Evolutionary conservation across 352 stramenopile species (phyloP).

Genomic region (Globisporangium perplexum): DNA sequence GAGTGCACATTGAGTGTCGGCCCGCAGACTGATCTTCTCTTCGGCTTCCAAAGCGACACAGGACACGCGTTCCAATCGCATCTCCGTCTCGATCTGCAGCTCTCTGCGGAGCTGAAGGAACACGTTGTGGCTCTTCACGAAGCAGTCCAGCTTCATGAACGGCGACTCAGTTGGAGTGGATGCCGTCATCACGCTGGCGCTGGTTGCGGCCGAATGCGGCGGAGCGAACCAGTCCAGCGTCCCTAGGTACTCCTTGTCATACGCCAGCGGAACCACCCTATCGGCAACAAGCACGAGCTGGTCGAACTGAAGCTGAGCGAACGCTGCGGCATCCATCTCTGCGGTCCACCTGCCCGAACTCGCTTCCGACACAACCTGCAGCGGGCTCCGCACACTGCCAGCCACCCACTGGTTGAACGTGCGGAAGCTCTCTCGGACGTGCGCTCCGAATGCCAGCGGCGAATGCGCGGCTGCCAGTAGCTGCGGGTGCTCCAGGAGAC

Average conservation of each 20-base stretch:
- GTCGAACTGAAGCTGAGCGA: conserved; percentile 48
- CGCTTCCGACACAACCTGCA: conserved; percentile 17
- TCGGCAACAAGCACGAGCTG: conserved; percentile 41
- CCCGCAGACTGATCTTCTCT: conserved; percentile 18
- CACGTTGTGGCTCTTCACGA: conserved; percentile 29
- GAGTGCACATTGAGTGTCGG: conserved; percentile 13
- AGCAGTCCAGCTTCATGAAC: conserved; percentile 35
- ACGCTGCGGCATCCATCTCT: conserved; percentile 26
- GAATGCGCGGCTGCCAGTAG: conserved; percentile 27
- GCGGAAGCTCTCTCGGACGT: conserved; percentile 45
- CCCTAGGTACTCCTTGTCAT: conserved; percentile 24
- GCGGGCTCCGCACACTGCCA: conserved; percentile 37
- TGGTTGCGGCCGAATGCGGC: neutral
- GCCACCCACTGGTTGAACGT: conserved; percentile 53
- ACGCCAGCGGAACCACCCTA: conserved; percentile 17
- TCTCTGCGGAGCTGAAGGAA: conserved; percentile 32
- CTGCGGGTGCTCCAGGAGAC: conserved; percentile 49
- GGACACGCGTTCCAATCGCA: conserved; percentile 17
- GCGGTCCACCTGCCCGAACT: conserved; percentile 24
- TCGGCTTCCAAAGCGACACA: conserved; percentile 19
- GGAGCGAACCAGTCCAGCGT: conserved; percentile 25
- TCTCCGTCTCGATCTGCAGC: conserved; percentile 20
- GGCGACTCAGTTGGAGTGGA: conserved; percentile 1
- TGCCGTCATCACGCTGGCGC: neutral
- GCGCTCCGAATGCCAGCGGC: conserved; percentile 28